Conservation (phyloP, 306 rosid genomes). For the Phaseolus lunatus region DNA sequence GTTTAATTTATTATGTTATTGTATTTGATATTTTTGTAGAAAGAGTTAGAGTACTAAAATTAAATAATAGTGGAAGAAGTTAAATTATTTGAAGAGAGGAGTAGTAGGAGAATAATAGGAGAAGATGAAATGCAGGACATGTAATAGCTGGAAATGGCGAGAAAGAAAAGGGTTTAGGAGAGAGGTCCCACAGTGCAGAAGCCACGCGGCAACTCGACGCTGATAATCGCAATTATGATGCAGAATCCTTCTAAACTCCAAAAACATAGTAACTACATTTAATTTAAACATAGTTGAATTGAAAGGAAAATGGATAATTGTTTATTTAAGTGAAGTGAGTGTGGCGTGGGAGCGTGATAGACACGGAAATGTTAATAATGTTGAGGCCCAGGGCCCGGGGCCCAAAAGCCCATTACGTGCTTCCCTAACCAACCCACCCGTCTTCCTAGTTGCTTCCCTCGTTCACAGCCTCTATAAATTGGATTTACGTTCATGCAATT, state of each 20-base stretch:
- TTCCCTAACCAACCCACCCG: neutral
- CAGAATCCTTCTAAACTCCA: neutral
- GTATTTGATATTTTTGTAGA: too few relatives aligned
- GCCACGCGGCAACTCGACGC: constrained; percentile 84
- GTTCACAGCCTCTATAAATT: constrained; percentile 52
- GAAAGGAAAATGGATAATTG: neutral
- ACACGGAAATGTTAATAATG: constrained; percentile 39
- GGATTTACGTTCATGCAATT: constrained; percentile 62
- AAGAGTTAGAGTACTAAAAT: too few relatives aligned
- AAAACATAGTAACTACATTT: neutral
- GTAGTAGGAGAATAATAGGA: too few relatives aligned
- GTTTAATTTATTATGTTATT: too few relatives aligned
- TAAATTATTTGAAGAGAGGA: too few relatives aligned
- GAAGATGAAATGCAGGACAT: neutral
- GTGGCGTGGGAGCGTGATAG: neutral
- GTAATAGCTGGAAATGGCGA: neutral
- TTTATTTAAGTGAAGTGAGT: neutral
- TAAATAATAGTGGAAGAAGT: too few relatives aligned
- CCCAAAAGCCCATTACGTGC: constrained; percentile 39
- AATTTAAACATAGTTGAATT: neutral
- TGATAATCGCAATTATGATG: constrained; percentile 27
- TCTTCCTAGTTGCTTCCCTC: neutral
- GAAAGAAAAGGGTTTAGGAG: neutral
- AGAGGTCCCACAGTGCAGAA: constrained; percentile 21
- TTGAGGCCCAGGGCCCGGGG: constrained; percentile 29